Evolutionary conservation across 1,139 yeast genomes (phyloP).

Genomic region (Blastobotrys malaysiensis): DNA sequence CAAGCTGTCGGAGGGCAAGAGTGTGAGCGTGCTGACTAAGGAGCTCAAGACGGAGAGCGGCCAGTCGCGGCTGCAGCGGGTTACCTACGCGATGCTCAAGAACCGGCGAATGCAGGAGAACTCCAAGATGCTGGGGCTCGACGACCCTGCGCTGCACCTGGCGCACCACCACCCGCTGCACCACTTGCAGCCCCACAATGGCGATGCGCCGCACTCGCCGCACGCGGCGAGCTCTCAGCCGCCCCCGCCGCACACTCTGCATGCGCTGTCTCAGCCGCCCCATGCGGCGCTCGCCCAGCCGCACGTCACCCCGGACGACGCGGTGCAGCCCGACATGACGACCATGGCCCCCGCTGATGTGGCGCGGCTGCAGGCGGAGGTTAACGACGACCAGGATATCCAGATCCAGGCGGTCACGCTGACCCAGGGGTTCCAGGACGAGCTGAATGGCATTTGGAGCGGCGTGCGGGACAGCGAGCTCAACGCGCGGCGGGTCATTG

Average conservation of each 20-base stretch:
- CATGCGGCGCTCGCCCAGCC: not conserved
- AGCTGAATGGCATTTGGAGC: not conserved
- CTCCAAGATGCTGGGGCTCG: not conserved
- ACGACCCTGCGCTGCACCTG: not conserved
- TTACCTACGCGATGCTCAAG: not conserved
- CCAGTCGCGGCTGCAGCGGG: not conserved
- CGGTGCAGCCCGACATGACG: not conserved
- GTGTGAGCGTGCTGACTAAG: not conserved
- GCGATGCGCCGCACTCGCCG: not conserved
- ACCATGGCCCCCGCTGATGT: not conserved
- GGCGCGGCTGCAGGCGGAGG: not conserved
- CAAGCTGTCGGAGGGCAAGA: not conserved
- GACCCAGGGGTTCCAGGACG: not conserved
- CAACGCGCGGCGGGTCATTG: not conserved
- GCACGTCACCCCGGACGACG: not conserved
- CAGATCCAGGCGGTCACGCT: not conserved
- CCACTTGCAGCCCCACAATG: not conserved
- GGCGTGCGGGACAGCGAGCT: not conserved
- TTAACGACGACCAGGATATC: not conserved
- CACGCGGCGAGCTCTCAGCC: not conserved
- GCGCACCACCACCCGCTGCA: not conserved
- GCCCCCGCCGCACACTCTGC: not conserved
- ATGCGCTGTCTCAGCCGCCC: not conserved
- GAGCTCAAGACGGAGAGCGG: not conserved
- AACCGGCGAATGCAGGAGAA: not conserved